phyloP scores from a whole-genome alignment of 164 flowering plant species.

The Sedum album region DNA sequence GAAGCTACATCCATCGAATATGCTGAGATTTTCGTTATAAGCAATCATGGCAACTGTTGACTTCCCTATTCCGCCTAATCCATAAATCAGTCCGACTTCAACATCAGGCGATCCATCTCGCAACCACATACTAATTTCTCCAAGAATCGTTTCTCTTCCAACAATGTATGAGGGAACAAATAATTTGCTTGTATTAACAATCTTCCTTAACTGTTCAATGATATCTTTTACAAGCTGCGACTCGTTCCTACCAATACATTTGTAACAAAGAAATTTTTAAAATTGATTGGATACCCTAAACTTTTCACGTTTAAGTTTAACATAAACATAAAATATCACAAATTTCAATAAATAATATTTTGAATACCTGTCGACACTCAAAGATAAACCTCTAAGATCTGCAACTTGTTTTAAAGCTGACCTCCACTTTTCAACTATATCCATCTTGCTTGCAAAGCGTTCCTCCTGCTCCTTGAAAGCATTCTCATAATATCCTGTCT shows the following conservation, averaged over 20 bases:
- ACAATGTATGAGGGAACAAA: background rate
- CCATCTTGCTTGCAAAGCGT: background rate
- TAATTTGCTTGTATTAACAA: background rate
- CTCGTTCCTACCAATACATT: background rate
- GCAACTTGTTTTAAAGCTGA: background rate
- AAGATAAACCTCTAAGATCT: background rate
- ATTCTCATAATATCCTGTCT: background rate
- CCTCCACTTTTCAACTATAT: background rate
- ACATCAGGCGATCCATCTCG: background rate
- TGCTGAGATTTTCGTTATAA: background rate
- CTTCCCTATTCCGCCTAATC: conserved; percentile 17
- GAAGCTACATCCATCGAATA: conserved; percentile 10
- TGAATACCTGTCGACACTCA: background rate
- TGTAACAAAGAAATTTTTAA: no score
- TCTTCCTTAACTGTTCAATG: background rate
- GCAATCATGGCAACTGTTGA: conserved; percentile 11
- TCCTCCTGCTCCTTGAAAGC: background rate
- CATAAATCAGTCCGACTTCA: conserved; percentile 8
- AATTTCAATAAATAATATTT: background rate
- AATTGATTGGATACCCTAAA: no score
- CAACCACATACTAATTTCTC: background rate
- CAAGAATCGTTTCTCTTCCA: conserved; percentile 7
- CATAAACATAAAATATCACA: no score
- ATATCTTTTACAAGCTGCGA: background rate
- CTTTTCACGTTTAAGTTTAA: background rate